Evolutionary conservation across 2,329 filamentous ascomycete species (phyloP).

Genomic region (Pseudocercospora cruenta): DNA sequence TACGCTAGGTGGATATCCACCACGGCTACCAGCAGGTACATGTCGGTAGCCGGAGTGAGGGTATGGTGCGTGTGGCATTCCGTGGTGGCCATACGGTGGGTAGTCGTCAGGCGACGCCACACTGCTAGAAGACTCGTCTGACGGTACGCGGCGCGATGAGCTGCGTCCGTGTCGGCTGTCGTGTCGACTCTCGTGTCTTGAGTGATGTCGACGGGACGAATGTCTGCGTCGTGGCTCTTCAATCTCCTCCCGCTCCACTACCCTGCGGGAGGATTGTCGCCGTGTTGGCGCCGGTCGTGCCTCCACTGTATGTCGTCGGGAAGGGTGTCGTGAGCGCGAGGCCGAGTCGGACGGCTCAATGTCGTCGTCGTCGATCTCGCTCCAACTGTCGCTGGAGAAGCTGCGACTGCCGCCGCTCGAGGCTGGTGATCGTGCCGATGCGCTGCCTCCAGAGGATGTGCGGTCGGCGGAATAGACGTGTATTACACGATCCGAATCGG

Average conservation of each 20-base stretch:
- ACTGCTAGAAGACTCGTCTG: constrained; percentile 45
- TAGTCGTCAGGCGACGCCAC: constrained; percentile 52
- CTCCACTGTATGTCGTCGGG: constrained; percentile 41
- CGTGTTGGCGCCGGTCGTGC: constrained; percentile 39
- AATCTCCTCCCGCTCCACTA: constrained; percentile 21
- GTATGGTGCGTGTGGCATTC: constrained; percentile 40
- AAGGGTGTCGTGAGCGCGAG: constrained; percentile 44
- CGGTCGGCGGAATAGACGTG: constrained; percentile 31
- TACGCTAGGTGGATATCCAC: constrained; percentile 40
- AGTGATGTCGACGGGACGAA: constrained; percentile 29
- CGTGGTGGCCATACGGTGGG: constrained; percentile 43
- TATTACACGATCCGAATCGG: constrained; percentile 31
- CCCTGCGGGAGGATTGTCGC: constrained; percentile 45
- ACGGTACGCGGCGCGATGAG: constrained; percentile 33
- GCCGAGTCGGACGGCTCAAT: constrained; percentile 56
- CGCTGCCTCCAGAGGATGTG: constrained; percentile 36
- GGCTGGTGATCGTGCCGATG: constrained; percentile 35
- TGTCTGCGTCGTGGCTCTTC: constrained; percentile 31
- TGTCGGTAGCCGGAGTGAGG: constrained; percentile 36
- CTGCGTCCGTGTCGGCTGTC: constrained; percentile 33
- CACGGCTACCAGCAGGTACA: constrained; percentile 35
- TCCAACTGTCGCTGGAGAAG: constrained; percentile 36
- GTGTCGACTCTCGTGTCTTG: constrained; percentile 28
- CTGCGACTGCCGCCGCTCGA: constrained; percentile 35
- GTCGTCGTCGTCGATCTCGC: constrained; percentile 43